Conservation (phyloP, 2,329 filamentous ascomycete genomes). For the Chaetomium sp. region DNA sequence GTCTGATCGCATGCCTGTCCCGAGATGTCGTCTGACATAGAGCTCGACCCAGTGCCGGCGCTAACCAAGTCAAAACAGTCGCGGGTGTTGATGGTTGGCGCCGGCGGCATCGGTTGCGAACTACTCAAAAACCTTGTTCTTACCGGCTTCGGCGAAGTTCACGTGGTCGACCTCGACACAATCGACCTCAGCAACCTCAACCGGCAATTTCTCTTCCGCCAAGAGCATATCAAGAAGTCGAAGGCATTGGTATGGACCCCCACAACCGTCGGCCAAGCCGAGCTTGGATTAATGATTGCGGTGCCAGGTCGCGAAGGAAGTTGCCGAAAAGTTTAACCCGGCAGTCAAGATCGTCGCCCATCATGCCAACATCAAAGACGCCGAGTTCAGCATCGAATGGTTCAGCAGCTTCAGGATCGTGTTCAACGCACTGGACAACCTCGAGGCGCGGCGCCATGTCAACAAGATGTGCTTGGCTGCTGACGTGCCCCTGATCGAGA, state of each 20-base stretch:
- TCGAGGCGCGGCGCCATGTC: slow-evolving; percentile 90
- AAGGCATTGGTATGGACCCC: slow-evolving; percentile 75
- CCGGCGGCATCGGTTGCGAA: slow-evolving; percentile 96
- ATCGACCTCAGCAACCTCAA: slow-evolving; percentile 98
- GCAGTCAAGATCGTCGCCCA: slow-evolving; percentile 83
- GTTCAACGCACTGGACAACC: slow-evolving; percentile 96
- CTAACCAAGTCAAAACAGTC: slow-evolving; percentile 59
- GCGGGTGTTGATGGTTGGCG: slow-evolving; percentile 89
- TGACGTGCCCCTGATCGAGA: slow-evolving; percentile 88
- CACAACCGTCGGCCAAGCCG: no score
- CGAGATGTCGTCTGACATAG: slow-evolving; percentile 15
- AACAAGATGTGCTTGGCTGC: slow-evolving; percentile 97
- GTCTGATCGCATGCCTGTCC: neutral
- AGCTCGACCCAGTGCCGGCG: slow-evolving; percentile 27
- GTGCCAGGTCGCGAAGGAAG: slow-evolving; percentile 82
- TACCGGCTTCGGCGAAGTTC: slow-evolving; percentile 87
- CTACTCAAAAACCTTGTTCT: slow-evolving; percentile 94
- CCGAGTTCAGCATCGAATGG: slow-evolving; percentile 83
- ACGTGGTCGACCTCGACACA: slow-evolving; percentile 95
- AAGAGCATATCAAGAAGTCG: slow-evolving; percentile 96
- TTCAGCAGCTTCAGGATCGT: slow-evolving; percentile 81
- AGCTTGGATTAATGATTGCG: slow-evolving; percentile 18
- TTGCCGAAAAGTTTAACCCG: slow-evolving; percentile 87
- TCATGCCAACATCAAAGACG: slow-evolving; percentile 93
- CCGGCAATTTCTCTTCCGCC: slow-evolving; percentile 92